phyloP scores from a whole-genome alignment of 192 early-diverging fungal genomes.

The Umbelopsis sp. region DNA sequence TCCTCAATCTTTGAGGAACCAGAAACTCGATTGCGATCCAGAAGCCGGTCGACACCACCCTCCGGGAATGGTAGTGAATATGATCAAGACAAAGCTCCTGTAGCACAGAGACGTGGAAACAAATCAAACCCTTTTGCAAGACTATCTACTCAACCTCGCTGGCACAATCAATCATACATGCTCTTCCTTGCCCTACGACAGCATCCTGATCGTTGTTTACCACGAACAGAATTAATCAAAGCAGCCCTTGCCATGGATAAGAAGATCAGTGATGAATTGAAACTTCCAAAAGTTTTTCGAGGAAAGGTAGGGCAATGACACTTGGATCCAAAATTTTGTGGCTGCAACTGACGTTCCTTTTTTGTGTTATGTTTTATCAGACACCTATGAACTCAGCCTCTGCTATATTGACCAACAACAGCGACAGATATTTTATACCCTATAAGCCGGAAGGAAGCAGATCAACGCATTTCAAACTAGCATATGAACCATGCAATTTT shows the following conservation, averaged over 20 bases:
- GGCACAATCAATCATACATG: constrained; percentile 89
- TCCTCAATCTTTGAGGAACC: neutral
- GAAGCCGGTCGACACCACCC: neutral
- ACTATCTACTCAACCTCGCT: constrained; percentile 58
- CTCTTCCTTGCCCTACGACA: constrained; percentile 80
- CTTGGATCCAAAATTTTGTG: neutral
- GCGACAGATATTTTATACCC: constrained; percentile 73
- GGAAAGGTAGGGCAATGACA: constrained; percentile 66
- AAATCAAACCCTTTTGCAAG: constrained; percentile 1
- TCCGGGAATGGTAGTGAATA: constrained; percentile 15
- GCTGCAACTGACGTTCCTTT: neutral
- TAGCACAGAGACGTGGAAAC: neutral
- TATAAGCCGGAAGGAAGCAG: constrained; percentile 68
- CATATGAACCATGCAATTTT: constrained; percentile 81
- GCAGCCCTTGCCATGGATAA: constrained; percentile 78
- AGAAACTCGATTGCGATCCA: neutral
- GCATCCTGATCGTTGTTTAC: constrained; percentile 63
- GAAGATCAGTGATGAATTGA: constrained; percentile 68
- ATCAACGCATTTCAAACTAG: constrained; percentile 75
- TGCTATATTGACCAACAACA: constrained; percentile 74
- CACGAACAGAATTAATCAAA: constrained; percentile 73
- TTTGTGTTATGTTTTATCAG: constrained; percentile 33
- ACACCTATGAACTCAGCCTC: constrained; percentile 82
- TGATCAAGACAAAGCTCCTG: neutral
- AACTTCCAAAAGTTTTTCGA: constrained; percentile 79